phyloP scores from a whole-genome alignment of 169 alveolate genomes.

The Cryptosporidium ryanae region DNA sequence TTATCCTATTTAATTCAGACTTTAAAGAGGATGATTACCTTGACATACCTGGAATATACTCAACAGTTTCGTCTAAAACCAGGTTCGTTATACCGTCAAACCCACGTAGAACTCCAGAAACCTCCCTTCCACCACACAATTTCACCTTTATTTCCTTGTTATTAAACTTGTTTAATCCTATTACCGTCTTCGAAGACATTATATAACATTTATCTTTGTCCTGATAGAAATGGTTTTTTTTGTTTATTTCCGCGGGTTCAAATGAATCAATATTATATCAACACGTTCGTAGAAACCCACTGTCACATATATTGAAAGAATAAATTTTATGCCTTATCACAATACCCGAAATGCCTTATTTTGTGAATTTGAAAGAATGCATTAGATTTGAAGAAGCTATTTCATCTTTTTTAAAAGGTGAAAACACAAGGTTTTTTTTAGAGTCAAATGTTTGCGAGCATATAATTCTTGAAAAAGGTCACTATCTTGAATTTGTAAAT shows the following conservation, averaged over 20 bases:
- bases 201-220: too few relatives aligned
- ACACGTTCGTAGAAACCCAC: too few relatives aligned
- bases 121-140: slow-evolving; percentile 87
- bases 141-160: slow-evolving; percentile 63
- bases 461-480: slow-evolving; percentile 12
- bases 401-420: slow-evolving; percentile 21
- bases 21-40: not conserved
- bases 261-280: too few relatives aligned
- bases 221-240: too few relatives aligned
- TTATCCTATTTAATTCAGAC: not conserved
- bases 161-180: slow-evolving; percentile 50
- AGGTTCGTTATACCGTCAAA: slow-evolving; percentile 90
- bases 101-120: slow-evolving; percentile 88
- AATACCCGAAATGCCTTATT: not conserved
- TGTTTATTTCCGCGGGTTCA: too few relatives aligned
- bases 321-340: not conserved
- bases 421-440: slow-evolving; percentile 34
- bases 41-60: slow-evolving; percentile 80
- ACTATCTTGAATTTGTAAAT: slow-evolving; percentile 34
- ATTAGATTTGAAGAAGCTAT: slow-evolving; percentile 27
- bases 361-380: not conserved
- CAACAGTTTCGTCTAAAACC: slow-evolving; percentile 94
- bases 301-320: too few relatives aligned
- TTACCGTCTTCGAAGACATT: slow-evolving; percentile 67
- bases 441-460: slow-evolving; percentile 4